Conservation (phyloP, 2,329 filamentous ascomycete genomes). For the Penicillium sp. region DNA sequence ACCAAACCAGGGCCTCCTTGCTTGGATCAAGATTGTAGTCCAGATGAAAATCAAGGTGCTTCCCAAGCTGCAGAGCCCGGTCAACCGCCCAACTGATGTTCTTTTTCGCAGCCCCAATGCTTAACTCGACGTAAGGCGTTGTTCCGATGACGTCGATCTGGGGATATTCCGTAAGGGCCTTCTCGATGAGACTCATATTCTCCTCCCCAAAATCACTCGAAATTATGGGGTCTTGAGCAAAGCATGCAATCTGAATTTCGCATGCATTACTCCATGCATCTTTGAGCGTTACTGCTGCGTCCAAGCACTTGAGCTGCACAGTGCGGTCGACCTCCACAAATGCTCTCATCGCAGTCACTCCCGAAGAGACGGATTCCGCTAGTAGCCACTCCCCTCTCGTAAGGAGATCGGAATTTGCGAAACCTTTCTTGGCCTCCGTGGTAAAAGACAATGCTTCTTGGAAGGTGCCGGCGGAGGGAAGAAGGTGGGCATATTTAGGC, state of each 20-base stretch:
- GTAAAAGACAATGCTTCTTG: slow-evolving; percentile 60
- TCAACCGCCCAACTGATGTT: slow-evolving; percentile 63
- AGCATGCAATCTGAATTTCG: slow-evolving; percentile 63
- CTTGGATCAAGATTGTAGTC: slow-evolving; percentile 61
- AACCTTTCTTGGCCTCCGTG: slow-evolving; percentile 57
- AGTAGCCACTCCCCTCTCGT: slow-evolving; percentile 62
- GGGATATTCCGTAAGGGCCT: slow-evolving; percentile 38
- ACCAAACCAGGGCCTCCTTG: slow-evolving; percentile 51
- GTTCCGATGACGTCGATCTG: slow-evolving; percentile 59
- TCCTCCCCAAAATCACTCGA: slow-evolving; percentile 50
- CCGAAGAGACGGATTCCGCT: slow-evolving; percentile 59
- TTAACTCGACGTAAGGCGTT: slow-evolving; percentile 65
- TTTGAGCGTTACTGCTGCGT: slow-evolving; percentile 56
- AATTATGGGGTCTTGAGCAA: slow-evolving; percentile 66
- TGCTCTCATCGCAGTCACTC: slow-evolving; percentile 64
- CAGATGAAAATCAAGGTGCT: slow-evolving; percentile 66
- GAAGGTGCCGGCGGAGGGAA: slow-evolving; percentile 58
- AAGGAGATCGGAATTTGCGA: slow-evolving; percentile 59
- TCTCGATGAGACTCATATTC: slow-evolving; percentile 50
- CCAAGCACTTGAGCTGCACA: slow-evolving; percentile 55
- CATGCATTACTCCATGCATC: slow-evolving; percentile 51
- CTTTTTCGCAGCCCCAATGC: slow-evolving; percentile 43
- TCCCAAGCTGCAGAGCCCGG: slow-evolving; percentile 47
- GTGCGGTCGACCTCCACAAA: slow-evolving; percentile 67
- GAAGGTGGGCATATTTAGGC: slow-evolving; percentile 53